phyloP scores from a whole-genome alignment of 129 eudicot genomes.

The Pittosporum tobira region DNA sequence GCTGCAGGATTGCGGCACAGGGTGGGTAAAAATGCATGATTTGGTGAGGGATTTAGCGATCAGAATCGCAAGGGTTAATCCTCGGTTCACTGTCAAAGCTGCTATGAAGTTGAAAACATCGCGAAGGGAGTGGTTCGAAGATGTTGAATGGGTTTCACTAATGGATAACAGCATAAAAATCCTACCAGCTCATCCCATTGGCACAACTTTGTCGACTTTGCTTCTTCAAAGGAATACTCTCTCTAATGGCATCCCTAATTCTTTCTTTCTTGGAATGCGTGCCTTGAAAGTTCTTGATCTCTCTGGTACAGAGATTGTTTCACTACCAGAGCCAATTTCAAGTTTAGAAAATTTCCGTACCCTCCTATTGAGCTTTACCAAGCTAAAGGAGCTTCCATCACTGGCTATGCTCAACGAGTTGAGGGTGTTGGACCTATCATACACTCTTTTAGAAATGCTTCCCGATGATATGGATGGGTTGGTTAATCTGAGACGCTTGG shows the following conservation, averaged over 20 bases:
- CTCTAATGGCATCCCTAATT: slow-evolving; percentile 9
- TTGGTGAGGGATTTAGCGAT: slow-evolving; percentile 34
- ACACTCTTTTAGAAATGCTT: slow-evolving; percentile 13
- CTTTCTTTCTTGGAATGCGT: slow-evolving; percentile 30
- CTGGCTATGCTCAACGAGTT: slow-evolving; percentile 21
- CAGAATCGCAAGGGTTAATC: slow-evolving; percentile 26
- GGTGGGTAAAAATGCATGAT: slow-evolving; percentile 31
- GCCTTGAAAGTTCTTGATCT: slow-evolving; percentile 34
- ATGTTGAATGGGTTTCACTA: slow-evolving; percentile 22
- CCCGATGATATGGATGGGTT: slow-evolving; percentile 23
- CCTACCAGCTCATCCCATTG: slow-evolving; percentile 22
- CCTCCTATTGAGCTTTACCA: slow-evolving; percentile 19
- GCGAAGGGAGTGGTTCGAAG: slow-evolving; percentile 27
- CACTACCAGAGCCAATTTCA: slow-evolving; percentile 30
- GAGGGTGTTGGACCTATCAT: slow-evolving; percentile 27
- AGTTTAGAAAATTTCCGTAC: slow-evolving; percentile 22
- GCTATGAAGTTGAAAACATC: slow-evolving; percentile 16
- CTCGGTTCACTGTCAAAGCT: slow-evolving; percentile 24
- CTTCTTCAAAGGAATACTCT: slow-evolving; percentile 30
- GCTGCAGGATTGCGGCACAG: slow-evolving; percentile 21
- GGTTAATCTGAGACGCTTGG: slow-evolving; percentile 26
- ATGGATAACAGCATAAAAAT: slow-evolving; percentile 25
- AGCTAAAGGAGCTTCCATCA: slow-evolving; percentile 24
- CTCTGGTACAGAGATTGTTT: slow-evolving; percentile 19
- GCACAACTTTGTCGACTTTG: slow-evolving; percentile 30